phyloP scores from a whole-genome alignment of 2,329 filamentous ascomycete genomes.

The Zalaria sp. region DNA sequence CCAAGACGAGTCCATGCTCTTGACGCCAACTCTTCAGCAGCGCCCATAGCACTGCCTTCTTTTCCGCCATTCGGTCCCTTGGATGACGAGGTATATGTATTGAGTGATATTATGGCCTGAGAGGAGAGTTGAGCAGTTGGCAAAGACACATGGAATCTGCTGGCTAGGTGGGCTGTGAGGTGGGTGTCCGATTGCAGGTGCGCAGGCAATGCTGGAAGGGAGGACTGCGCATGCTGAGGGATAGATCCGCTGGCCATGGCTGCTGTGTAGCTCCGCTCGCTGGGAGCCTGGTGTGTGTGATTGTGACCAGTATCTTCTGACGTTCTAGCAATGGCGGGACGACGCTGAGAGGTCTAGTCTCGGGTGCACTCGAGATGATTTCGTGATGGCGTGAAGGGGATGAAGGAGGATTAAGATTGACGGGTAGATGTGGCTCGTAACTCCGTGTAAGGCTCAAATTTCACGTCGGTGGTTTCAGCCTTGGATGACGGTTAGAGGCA shows the following conservation, averaged over 20 bases:
- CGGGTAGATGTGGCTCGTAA: too few species aligned
- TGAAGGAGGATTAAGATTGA: too few species aligned
- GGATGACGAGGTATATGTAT: conserved; percentile 83
- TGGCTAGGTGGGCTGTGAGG: conserved; percentile 69
- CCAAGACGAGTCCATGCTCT: conserved; percentile 76
- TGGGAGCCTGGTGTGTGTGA: not conserved
- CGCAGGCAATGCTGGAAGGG: conserved; percentile 73
- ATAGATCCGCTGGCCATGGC: conserved; percentile 7
- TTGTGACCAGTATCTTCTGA: not conserved
- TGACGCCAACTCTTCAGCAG: conserved; percentile 81
- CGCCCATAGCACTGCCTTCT: conserved; percentile 82
- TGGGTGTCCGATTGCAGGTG: conserved; percentile 69
- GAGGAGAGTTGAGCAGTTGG: conserved; percentile 83
- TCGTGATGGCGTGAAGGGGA: too few species aligned
- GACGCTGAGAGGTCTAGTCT: too few species aligned
- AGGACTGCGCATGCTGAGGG: conserved; percentile 61
- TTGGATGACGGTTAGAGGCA: too few species aligned
- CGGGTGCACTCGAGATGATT: too few species aligned
- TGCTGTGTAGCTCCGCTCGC: not conserved
- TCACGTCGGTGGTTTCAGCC: too few species aligned
- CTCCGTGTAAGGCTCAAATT: too few species aligned
- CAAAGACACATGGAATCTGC: conserved; percentile 80
- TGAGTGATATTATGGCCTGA: conserved; percentile 80
- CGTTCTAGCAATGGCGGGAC: too few species aligned
- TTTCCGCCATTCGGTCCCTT: conserved; percentile 83